Percentiles rank a stretch among this genome's conserved stretches.
phyloP scores from a whole-genome alignment of 768 basidiomycete species.

The Amanita jacksonii region DNA sequence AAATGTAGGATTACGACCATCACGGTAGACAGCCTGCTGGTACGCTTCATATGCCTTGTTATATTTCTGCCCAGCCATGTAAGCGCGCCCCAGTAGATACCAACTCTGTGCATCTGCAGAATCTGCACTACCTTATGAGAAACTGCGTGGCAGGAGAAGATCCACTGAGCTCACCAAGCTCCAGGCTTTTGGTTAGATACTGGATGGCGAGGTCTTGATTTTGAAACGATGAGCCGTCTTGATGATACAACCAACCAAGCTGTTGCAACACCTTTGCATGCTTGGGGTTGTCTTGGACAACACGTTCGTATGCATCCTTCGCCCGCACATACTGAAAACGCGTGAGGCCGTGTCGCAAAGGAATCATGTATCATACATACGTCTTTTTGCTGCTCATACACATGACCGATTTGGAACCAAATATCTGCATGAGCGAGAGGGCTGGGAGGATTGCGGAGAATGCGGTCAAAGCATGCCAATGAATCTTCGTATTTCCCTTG shows the following conservation, averaged over 20 bases:
- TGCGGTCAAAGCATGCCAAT: slow-evolving; percentile 90
- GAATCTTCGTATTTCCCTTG: slow-evolving; percentile 89
- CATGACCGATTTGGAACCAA: slow-evolving; percentile 99
- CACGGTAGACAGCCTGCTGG: slow-evolving; percentile 97
- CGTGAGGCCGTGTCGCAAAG: slow-evolving; percentile 9
- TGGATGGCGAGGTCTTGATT: slow-evolving; percentile 92
- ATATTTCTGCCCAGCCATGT: slow-evolving; percentile 98
- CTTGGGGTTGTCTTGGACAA: slow-evolving; percentile 84
- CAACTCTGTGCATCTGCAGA: slow-evolving; percentile 95
- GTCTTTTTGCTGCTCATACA: slow-evolving; percentile 95
- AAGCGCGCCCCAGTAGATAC: slow-evolving; percentile 97
- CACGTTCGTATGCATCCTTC: slow-evolving; percentile 93
- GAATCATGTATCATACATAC: slow-evolving; percentile 33
- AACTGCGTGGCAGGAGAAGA: not conserved
- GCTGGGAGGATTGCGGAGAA: slow-evolving; percentile 89
- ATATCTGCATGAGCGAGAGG: slow-evolving; percentile 97
- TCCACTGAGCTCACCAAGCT: slow-evolving; percentile 65
- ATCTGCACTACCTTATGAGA: slow-evolving; percentile 37
- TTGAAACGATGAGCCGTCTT: slow-evolving; percentile 89
- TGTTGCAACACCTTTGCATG: slow-evolving; percentile 98
- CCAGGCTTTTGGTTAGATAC: slow-evolving; percentile 90
- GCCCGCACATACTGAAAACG: slow-evolving; percentile 67
- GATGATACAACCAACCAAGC: slow-evolving; percentile 96
- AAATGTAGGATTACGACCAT: slow-evolving; percentile 97
- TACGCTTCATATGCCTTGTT: slow-evolving; percentile 99